Evolutionary conservation across 345 rosid species (phyloP), one percentile per base, ranked within the genome.

Genomic region (Populus euphratica): DNA sequence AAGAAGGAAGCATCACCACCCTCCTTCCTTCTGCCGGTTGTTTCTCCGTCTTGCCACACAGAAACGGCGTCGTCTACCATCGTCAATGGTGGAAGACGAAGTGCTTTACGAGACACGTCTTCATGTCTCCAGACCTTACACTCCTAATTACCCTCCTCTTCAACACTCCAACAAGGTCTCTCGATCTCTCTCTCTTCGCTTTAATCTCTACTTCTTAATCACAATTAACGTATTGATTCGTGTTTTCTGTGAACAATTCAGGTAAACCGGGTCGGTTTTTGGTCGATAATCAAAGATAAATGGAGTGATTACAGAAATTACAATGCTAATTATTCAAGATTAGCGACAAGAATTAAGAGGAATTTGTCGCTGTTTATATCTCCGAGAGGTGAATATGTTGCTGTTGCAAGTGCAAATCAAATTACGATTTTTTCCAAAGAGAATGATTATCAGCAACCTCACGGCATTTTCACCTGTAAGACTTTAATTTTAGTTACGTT

Each of bases 371-470:
- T 96, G 81, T 88, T 93, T 78, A 52, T 93, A 71, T 96, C 99
- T 25, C 88, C 89, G 3, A 86, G 88, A 68, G 97, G 96, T 66
- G 94, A 96, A 71, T 82, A 84, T 36, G 90, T 96, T 8, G 96
- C 99, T 69, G 97, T 93, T 72, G 91, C 96, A 75, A 81, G 90
- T 20, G 96, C 87, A 27, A 86, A 88, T 85, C 93, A 87, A 29
- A 87, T 96, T 61, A 92, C 93, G 2, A 84, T 96, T 72, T 86
- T 96, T 80, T 79, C 77, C 63, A 91, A 85, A 88, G 90, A 89
- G 77, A 92, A 93, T 80, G 94, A 88, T 84, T 96, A 86, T 81
- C 80, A 65, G 80, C 84, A 87, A 72, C 93, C 99, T 2, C 88
- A 73, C 77, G 97, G 95, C 75, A 76, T 65, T 65, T 96, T 85